Evolutionary conservation across 2,329 filamentous ascomycete species (phyloP).

Genomic region (Cladobotryum mycophilum): DNA sequence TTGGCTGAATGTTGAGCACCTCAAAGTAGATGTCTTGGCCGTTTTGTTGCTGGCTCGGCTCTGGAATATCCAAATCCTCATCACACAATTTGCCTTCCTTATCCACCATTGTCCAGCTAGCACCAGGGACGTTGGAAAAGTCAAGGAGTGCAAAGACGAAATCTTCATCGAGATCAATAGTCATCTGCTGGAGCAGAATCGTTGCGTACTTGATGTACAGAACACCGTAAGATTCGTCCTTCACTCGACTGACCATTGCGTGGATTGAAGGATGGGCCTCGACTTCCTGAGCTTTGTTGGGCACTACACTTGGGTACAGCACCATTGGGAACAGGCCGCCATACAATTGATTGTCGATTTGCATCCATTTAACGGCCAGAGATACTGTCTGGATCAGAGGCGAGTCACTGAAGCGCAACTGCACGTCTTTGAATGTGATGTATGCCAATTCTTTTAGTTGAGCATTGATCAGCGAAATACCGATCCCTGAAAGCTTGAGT

Average conservation of each 20-base stretch:
- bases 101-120: constrained; percentile 63
- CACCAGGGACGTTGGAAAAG: constrained; percentile 87
- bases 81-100: constrained; percentile 84
- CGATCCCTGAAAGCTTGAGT: constrained; percentile 80
- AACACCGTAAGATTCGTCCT: constrained; percentile 97
- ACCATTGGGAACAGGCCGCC: constrained; percentile 97
- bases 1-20: constrained; percentile 91
- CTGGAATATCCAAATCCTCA: constrained; percentile 82
- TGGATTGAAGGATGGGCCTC: constrained; percentile 94
- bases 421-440: constrained; percentile 83
- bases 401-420: constrained; percentile 90
- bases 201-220: constrained; percentile 98
- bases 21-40: constrained; percentile 98
- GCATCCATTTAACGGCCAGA: constrained; percentile 93
- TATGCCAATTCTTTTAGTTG: constrained; percentile 91
- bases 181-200: constrained; percentile 93
- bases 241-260: constrained; percentile 84
- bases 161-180: constrained; percentile 92
- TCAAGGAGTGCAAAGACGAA: constrained; percentile 96
- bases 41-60: constrained; percentile 75
- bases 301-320: constrained; percentile 93
- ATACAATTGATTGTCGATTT: constrained; percentile 97
- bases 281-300: constrained; percentile 93
- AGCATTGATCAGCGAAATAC: constrained; percentile 86
- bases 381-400: constrained; percentile 86